Evolutionary conservation across 2,329 filamentous ascomycete genomes (phyloP), one percentile per base, ranked within the genome.

Genomic region (Penicillium italicum): DNA sequence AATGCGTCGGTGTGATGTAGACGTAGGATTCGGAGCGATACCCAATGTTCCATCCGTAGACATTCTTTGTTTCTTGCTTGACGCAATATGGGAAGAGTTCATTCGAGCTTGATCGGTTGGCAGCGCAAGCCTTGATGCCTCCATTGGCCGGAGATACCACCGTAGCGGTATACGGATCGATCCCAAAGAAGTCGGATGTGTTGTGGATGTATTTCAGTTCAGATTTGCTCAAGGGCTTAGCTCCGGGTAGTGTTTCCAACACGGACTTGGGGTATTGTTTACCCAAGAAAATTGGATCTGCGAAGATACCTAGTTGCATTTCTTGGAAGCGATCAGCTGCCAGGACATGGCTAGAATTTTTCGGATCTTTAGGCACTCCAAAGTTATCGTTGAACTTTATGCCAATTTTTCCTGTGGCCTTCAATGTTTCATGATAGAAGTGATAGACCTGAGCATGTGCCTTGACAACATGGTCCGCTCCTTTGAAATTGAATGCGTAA

Each of bases 161-260:
- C 0, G 79, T 80, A 0, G 81, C 79, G 0, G 81, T 84, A 69
- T 86, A 86, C 0, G 82, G 79, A 59, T 86, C 82, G 36, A 85
- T 77, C 7, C 77, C 81, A 37, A 83, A 76, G 53, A 84, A 80
- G 66, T 85, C 83, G 3, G 78, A 75, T 0, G 80, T 83, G 7
- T 77, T 75, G 20, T 76, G 73, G 30, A 83, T 77, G 45, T 78
- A 76, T 2, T 61, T 64, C n/a, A 85, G 71, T 37, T 87, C 75
- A 2, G 73, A 69, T 0, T 74, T 60, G 0, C 72, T 82, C 30
- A 86, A 68, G 0, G 77, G 76, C 14, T 54, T 3, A n/a, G 79
- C 74, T 16, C 77, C 74, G 0, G 73, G 67, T 2, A 79, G 70
- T 0, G 79, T 80, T 18, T 74, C 71, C 45, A 79, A 78, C 10